Evolutionary conservation across 2,329 filamentous ascomycete genomes (phyloP), one percentile per base, ranked within the genome.

Genomic region (Aspergillus quadricinctus): DNA sequence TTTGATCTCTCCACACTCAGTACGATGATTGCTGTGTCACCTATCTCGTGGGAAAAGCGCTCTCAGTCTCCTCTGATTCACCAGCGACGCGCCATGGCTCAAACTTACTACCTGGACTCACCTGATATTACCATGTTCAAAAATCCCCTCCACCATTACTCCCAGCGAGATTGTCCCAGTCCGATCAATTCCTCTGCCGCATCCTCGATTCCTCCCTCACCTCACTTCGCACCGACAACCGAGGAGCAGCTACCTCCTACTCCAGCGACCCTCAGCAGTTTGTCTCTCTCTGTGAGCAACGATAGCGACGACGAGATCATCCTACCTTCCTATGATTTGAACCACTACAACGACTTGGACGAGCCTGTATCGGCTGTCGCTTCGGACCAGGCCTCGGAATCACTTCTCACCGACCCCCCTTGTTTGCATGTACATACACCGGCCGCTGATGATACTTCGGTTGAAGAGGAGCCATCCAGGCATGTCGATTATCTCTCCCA

Each of bases 401-500:
- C 63, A 14, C 57, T 57, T 25, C 58, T 64, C 7, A 75, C 74
- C 66, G 72, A 55, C 76, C 80, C n/a, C 81, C 82, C 11, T 78
- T 81, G 40, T 83, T 86, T 4, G 83, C 83, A 57, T 83, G 82
- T 1, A 81, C 86, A 17, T 77, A 83, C 29, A 64, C 80, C 86
- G 31, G 88, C 88, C 8, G 88, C 89, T 63, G 92, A 96, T 65
- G 92, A 96, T 72, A 88, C 86, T 9, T 88, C 88, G 10, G 80
- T 95, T 40, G 83, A 86, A 60, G 81, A 80, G 35, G 85, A 88
- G 66, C 91, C 91, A 1, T 92, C 92, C 48, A 82, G 91, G 62
- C 91, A 96, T 75, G 92, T 96, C n/a, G 92, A 96, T 75, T 96
- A 96, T 70, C 83, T 97, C 49, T 96, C 92, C 19, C 90, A 97